A percentile compares a stretch with the other conserved stretches of the same genome.
Evolutionary conservation across 73 alveolate species (phyloP).

Genomic region (Paramecium bursaria): DNA sequence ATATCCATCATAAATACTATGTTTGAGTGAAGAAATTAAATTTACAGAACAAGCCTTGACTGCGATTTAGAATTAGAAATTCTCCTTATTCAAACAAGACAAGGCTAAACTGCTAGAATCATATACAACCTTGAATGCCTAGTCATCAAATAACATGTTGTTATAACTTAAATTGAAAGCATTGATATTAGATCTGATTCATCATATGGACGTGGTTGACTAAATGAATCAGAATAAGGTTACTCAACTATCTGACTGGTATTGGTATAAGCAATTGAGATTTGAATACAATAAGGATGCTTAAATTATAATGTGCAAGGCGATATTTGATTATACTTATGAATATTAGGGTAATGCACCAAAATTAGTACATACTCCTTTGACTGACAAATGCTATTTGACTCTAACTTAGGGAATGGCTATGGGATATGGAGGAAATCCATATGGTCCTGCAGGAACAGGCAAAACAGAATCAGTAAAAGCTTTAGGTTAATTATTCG

Average conservation of each 20-base stretch:
- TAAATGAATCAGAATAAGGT: conserved; percentile 86
- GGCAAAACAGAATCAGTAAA: conserved; percentile 99
- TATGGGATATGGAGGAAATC: conserved; percentile 99
- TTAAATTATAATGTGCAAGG: conserved; percentile 97
- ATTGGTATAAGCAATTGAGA: conserved; percentile 97
- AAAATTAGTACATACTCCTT: conserved; percentile 99
- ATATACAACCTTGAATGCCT: conserved; percentile 81
- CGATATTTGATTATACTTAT: conserved; percentile 95
- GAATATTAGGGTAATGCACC: conserved; percentile 99
- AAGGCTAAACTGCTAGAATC: conserved; percentile 73
- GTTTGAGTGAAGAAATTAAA: conserved; percentile 95
- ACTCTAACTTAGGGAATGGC: conserved; percentile 99
- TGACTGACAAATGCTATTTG: conserved; percentile 99
- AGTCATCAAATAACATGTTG: conserved; percentile 86
- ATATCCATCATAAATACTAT: conserved; percentile 96
- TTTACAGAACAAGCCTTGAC: conserved; percentile 90
- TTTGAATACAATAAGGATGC: conserved; percentile 85
- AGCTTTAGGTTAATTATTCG: conserved; percentile 99
- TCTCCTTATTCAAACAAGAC: conserved; percentile 81
- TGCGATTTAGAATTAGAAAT: conserved; percentile 89
- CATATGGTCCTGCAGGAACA: conserved; percentile 99
- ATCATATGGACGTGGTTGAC: conserved; percentile 97
- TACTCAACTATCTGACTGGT: conserved; percentile 91
- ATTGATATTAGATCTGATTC: conserved; percentile 98
- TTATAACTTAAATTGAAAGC: conserved; percentile 88